phyloP scores from a whole-genome alignment of 345 rosid species.

The Adansonia digitata region DNA sequence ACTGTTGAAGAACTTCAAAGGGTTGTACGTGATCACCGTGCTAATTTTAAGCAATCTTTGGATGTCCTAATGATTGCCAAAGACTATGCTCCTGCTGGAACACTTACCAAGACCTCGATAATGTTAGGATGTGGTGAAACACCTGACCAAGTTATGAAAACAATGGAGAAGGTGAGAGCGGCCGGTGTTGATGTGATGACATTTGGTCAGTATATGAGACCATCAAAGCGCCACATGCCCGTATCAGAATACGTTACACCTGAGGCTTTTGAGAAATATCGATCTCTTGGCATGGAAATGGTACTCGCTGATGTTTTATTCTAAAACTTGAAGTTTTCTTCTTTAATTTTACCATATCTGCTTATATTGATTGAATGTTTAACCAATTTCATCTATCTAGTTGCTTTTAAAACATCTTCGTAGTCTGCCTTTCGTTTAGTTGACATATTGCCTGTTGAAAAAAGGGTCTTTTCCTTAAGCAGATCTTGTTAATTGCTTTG shows the following conservation, averaged over 20 bases:
- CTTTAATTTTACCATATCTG: background rate
- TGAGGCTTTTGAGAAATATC: conserved; percentile 86
- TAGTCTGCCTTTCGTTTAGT: background rate
- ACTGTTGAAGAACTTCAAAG: conserved; percentile 95
- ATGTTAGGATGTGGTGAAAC: conserved; percentile 99
- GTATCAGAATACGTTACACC: conserved; percentile 94
- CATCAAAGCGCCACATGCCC: conserved; percentile 95
- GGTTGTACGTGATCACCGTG: conserved; percentile 83
- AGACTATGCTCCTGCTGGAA: too few species aligned
- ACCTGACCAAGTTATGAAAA: conserved; percentile 83
- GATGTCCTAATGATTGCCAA: too few species aligned
- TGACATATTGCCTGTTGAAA: too few species aligned
- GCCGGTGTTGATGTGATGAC: conserved; percentile 99
- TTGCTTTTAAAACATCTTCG: background rate
- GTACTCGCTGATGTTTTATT: conserved; percentile 32
- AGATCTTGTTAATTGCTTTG: background rate
- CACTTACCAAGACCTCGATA: conserved; percentile 39
- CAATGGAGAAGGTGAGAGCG: conserved; percentile 93
- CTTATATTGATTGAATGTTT: background rate
- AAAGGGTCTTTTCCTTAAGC: background rate
- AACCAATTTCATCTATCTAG: background rate
- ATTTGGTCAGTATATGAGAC: conserved; percentile 98
- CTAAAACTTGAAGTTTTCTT: background rate
- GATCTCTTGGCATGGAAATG: conserved; percentile 88
- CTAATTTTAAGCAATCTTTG: conserved; percentile 42